Evolutionary conservation across 371 early-diverging fungal genomes (phyloP), one percentile per base, ranked within the genome.

Genomic region (Sporodiniella umbellata): DNA sequence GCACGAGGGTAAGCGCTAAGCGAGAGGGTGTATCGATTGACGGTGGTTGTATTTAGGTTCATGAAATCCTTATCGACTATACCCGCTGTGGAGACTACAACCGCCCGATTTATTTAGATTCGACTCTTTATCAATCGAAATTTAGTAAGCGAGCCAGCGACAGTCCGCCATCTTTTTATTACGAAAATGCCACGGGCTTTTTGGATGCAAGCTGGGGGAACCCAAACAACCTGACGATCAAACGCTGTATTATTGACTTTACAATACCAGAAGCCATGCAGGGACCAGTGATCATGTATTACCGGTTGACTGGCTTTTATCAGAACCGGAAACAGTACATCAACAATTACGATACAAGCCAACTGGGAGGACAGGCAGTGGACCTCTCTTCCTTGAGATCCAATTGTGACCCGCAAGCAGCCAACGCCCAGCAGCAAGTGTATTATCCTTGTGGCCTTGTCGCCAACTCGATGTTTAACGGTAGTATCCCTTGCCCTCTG

Each of bases 391-490:
- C 67, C 2, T 23, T 54, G 8, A 44, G 42, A 6, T 74, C 80
- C 31, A 68, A 71, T 11, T 76, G 77, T 38, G 65, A 51, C 8
- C 89, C 90, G 22, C 61, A 90, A 37, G 61, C 57, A 6, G 39
- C 40, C 2, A 61, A 56, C 19, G 56, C 56, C 33, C 42, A 52
- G 11, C 60, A 62, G 4, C 48, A 52, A 14, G 52, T 73, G 33
- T 83, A 90, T 50, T 99, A 96, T 72, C 99, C 99, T n/a, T 99
- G 99, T 61, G 99, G 99, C 0, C 68, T 98, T 33, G 93, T 99
- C 60, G 96, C 99, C n/a, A 96, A 98, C 65, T 96, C 96, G 7
- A 75, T 91, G 60, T 98, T 98, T 64, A 90, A 93, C 54, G 97
- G 83, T 72, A 81, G 50, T 0, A n/a, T n/a, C n/a, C n/a, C n/a